Percentiles rank a stretch among this genome's conserved stretches.
These are phyloP conservation scores for Lepiota venenata DNA, from an alignment of 768 basidiomycete genomes.

Conservation along the genomic window DNA sequence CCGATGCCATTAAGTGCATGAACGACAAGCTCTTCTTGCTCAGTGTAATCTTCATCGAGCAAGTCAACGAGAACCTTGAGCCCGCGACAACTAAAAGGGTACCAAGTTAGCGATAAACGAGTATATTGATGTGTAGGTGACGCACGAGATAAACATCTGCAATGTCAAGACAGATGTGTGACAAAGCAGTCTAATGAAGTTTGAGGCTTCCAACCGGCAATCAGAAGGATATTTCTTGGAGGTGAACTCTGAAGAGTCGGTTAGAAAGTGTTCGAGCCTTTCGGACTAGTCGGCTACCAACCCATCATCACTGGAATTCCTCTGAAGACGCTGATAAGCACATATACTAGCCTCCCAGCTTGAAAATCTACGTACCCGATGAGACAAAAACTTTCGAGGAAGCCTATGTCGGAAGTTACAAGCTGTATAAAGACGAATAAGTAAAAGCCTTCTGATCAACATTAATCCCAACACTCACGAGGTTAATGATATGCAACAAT, in stretches of 20 bases:
- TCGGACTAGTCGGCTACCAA: conserved; percentile 25
- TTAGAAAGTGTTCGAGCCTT: background rate
- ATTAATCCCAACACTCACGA: conserved; percentile 46
- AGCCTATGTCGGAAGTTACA: conserved; percentile 71
- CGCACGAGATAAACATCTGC: conserved; percentile 98
- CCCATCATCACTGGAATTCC: conserved; percentile 97
- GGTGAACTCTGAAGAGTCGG: conserved; percentile 64
- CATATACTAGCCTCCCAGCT: background rate
- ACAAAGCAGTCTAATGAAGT: conserved; percentile 90
- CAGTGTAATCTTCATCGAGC: conserved; percentile 92
- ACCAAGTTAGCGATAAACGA: background rate
- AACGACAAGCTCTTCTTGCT: conserved; percentile 87
- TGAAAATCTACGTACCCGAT: conserved; percentile 54
- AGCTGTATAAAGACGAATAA: conserved; percentile 41
- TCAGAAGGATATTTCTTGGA: conserved; percentile 93
- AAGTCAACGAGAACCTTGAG: conserved; percentile 93
- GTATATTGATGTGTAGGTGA: conserved; percentile 16
- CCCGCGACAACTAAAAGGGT: conserved; percentile 74
- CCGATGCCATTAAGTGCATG: conserved; percentile 94
- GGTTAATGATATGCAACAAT: conserved; percentile 84
- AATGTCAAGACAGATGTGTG: conserved; percentile 90
- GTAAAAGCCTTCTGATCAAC: background rate
- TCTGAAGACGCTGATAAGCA: conserved; percentile 30
- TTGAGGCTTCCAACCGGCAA: conserved; percentile 92
- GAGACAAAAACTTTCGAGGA: conserved; percentile 93